These are phyloP conservation scores for Rubroboletus pulcherrimus DNA, from an alignment of 768 basidiomycete species.

Conservation along the genomic window DNA sequence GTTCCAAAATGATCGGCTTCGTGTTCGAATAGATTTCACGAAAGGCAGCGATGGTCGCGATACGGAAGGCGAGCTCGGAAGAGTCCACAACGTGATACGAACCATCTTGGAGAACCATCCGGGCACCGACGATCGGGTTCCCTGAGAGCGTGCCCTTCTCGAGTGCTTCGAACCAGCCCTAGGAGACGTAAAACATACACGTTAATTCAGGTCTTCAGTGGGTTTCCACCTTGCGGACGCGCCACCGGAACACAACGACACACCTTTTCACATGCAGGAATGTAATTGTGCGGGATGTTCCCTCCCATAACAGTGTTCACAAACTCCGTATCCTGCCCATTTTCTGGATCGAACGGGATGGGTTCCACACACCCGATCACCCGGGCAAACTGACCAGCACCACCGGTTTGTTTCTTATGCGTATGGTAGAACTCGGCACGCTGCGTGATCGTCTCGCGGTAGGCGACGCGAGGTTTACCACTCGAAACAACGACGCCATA, in stretches of 20 bases:
- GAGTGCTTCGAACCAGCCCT: constrained; percentile 94
- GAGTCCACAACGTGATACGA: constrained; percentile 93
- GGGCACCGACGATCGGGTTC: constrained; percentile 80
- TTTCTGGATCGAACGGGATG: constrained; percentile 69
- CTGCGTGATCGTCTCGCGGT: constrained; percentile 89
- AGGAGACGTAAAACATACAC: background rate
- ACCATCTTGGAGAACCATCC: constrained; percentile 88
- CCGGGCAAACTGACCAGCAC: constrained; percentile 94
- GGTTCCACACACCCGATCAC: constrained; percentile 91
- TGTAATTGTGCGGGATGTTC: constrained; percentile 85
- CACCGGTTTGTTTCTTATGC: constrained; percentile 98
- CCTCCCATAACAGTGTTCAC: constrained; percentile 89
- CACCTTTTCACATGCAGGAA: constrained; percentile 94
- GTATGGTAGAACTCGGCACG: constrained; percentile 82
- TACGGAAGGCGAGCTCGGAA: constrained; percentile 90
- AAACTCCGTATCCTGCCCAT: constrained; percentile 80
- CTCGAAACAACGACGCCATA: constrained; percentile 92
- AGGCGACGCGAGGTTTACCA: constrained; percentile 94
- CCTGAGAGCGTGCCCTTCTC: constrained; percentile 90
- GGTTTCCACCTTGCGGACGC: background rate
- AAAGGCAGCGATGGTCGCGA: constrained; percentile 89
- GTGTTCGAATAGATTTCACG: constrained; percentile 81
- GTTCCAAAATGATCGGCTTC: constrained; percentile 82
- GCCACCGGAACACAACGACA: constrained; percentile 9
- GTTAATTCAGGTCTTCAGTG: background rate